Conservation (phyloP, 306 rosid genomes). For the Biancaea sappan region DNA sequence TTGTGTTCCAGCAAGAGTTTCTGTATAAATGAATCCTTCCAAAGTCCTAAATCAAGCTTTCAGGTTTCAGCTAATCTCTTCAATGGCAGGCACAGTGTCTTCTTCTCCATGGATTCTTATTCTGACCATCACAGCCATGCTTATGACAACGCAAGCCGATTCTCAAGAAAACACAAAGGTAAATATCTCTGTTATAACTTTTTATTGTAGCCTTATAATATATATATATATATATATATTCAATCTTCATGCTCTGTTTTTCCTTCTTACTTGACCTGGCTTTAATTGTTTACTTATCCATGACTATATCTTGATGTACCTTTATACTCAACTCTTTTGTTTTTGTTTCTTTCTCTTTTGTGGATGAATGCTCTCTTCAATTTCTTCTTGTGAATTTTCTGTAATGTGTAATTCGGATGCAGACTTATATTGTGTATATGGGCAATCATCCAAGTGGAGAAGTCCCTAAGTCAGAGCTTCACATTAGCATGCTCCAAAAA, state of each 20-base stretch:
- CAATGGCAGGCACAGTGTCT: neutral
- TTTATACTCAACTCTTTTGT: neutral
- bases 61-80: neutral
- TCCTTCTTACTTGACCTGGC: neutral
- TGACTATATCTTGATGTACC: neutral
- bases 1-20: too few species aligned
- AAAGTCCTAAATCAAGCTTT: neutral
- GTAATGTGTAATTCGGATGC: constrained; percentile 3
- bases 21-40: too few species aligned
- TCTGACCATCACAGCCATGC: neutral
- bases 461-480: constrained; percentile 15
- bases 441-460: constrained; percentile 27
- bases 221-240: too few species aligned
- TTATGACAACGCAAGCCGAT: neutral
- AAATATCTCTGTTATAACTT: neutral
- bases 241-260: neutral
- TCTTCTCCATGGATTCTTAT: neutral
- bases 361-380: neutral
- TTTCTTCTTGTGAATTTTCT: neutral
- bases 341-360: neutral
- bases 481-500: constrained; percentile 40
- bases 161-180: neutral
- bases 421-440: constrained; percentile 52
- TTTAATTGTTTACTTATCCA: neutral
- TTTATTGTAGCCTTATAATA: neutral